Evolutionary conservation across 2,329 filamentous ascomycete species (phyloP), one percentile per base, ranked within the genome.

Genomic region (Chlorencoelia australis): DNA sequence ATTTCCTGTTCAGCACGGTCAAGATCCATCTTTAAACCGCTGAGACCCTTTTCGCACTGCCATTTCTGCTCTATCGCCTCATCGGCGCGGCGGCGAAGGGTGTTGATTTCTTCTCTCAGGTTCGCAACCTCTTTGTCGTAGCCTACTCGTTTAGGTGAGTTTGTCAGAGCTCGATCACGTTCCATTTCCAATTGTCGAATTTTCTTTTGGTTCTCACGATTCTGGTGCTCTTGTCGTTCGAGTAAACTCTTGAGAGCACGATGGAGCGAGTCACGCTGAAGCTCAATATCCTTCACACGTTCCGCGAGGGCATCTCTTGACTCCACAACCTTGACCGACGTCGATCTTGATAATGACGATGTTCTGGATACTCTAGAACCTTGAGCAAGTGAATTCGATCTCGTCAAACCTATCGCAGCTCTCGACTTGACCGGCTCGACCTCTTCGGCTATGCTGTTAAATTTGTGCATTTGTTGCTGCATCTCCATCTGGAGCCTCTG

Each of bases 1-100:
- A 94, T 94, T 62, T 98, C 91, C 57, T 91, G 83, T 59, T 95
- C 86, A 17, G 91, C 88, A 44, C 88, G 83, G 59, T 96, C 91
- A 27, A 98, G 74, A 55, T 96, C 89, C 82, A 94, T 95, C 64
- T 94, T 94, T 39, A 96, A 65, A 37, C 88, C 86, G 35, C 76
- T 73, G 2, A 96, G 66, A 13, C 86, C 86, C 62, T 93, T 93
- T 61, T 95, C 89, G 43, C 88, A 89, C 56, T 93, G 82, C 80
- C 85, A 96, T 61, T 96, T 96, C 53, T 94, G 84, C 54, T 94
- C 86, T 10, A 96, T 71, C 11, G 89, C 89, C 46, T 96, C 89
- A 51, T 98, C 89, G 19, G 89, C 89, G 36, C 91, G 78, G 43
- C 80, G 80, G 28, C 91, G 79, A 39, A 98, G 69, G 11, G 81